Conservation (phyloP, 768 basidiomycete genomes). For the Mycena epipterygia region DNA sequence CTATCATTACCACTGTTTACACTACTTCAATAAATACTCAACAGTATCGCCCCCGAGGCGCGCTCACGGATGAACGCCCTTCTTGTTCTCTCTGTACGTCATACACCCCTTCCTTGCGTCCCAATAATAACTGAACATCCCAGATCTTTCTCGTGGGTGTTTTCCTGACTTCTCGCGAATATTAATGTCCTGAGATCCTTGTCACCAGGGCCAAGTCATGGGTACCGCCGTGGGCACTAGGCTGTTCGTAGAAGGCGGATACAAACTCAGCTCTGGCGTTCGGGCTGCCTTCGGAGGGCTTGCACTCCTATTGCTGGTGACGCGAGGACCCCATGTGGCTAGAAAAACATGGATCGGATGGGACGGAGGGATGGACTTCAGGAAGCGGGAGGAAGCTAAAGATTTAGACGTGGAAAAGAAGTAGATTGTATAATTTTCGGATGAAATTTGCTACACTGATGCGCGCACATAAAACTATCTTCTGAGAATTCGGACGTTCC, state of each 20-base stretch:
- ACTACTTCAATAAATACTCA: constrained; percentile 42
- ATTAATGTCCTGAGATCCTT: not conserved
- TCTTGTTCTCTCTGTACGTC: constrained; percentile 50
- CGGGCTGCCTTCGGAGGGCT: constrained; percentile 59
- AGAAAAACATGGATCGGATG: constrained; percentile 54
- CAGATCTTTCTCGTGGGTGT: constrained; percentile 40
- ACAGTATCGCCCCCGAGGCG: constrained; percentile 55
- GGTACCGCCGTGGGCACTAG: constrained; percentile 69
- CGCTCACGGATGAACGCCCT: constrained; percentile 71
- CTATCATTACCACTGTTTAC: constrained; percentile 50
- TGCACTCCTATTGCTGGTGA: constrained; percentile 57
- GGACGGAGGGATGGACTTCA: constrained; percentile 45
- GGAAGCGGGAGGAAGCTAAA: constrained; percentile 11
- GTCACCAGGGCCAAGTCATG: constrained; percentile 63
- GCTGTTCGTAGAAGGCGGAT: constrained; percentile 66
- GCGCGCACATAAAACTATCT: no score
- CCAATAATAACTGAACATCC: not conserved
- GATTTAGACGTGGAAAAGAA: no score
- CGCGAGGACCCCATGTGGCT: constrained; percentile 64
- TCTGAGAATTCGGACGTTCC: no score
- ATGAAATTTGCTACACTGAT: no score
- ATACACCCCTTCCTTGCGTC: no score
- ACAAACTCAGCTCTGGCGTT: constrained; percentile 62
- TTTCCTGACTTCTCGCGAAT: not conserved
- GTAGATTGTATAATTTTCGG: no score